Percentiles rank a stretch among this genome's conserved stretches.
These are phyloP conservation scores for Sugiyamaella mastotermitis DNA, from an alignment of 805 yeast species.

Conservation along the genomic window DNA sequence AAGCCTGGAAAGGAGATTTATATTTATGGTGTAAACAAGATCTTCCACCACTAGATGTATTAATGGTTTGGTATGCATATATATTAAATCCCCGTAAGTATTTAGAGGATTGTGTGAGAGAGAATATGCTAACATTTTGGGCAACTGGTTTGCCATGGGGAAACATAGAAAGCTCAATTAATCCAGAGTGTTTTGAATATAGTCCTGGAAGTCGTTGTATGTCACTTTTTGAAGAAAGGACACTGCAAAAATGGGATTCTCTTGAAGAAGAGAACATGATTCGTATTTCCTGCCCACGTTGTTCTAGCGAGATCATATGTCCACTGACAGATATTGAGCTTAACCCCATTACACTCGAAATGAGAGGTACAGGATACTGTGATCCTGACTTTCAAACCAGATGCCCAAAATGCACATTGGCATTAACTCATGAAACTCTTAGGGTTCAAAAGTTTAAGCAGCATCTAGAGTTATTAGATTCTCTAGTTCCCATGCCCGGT, in stretches of 20 bases:
- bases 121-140: constrained; percentile 5
- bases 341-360: no score
- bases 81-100: constrained; percentile 21
- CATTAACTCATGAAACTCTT: constrained; percentile 1
- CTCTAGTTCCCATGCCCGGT: no score
- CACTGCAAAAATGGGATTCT: constrained; percentile 9
- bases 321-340: constrained; percentile 12
- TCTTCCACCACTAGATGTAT: constrained; percentile 21
- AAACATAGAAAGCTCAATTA: constrained; percentile 2
- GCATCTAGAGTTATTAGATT: constrained; percentile 5
- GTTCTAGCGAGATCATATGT: background rate
- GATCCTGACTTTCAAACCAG: constrained; percentile 3
- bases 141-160: constrained; percentile 10
- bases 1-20: no score
- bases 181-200: background rate
- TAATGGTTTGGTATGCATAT: constrained; percentile 24
- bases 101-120: constrained; percentile 19
- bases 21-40: no score
- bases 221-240: constrained; percentile 1
- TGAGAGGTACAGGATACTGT: constrained; percentile 3
- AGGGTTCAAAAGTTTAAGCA: constrained; percentile 5
- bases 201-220: background rate
- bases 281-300: constrained; percentile 4
- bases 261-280: background rate
- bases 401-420: constrained; percentile 8